Evolutionary conservation across 2,329 filamentous ascomycete species (phyloP), one percentile per base, ranked within the genome.

Genomic region (Fusarium ramigenum): DNA sequence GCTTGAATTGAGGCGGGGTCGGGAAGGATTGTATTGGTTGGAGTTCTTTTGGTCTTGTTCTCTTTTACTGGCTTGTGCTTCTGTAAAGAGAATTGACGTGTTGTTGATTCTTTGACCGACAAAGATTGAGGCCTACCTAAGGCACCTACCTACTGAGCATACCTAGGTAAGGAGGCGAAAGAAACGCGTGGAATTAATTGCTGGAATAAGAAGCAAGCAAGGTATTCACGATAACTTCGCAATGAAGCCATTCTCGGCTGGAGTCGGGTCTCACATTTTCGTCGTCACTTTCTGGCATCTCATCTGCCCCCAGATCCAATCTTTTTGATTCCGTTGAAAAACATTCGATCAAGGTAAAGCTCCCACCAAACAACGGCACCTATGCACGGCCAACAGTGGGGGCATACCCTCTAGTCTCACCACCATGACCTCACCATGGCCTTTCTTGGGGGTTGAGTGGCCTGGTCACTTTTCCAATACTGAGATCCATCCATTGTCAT

Each of bases 391-490:
- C 69, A 66, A 54, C 37, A 65, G 71, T 67, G 71, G 71, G 65
- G 71, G 46, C 63, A 40, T 36, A 15, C 43, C 50, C 58, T 54
- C 32, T 30, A 21, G 69, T 75, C 73, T 75, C 62, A 75, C 73
- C 73, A 75, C 73, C 73, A 76, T 75, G 73, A 75, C 73, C 73
- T 75, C 73, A 75, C 64, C 62, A 63, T 74, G 70, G 73, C 34
- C 69, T 63, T 60, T 66, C 37, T 56, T 30, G 21, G 49, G 67
- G 42, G 23, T 34, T 28, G 28, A 50, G 47, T 70, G 49, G 49
- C 43, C 46, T 60, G 67, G 69, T 47, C 67, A 67, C 46, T 60
- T 61, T 61, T 23, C 39, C 52, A 32, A 19, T 19, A 49, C 52
- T 66, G 42, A 36, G 49, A 60, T 61, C 30, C 62, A 67, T 57